Conservation (phyloP, 2,329 filamentous ascomycete species). For the Helotiales sp. region DNA sequence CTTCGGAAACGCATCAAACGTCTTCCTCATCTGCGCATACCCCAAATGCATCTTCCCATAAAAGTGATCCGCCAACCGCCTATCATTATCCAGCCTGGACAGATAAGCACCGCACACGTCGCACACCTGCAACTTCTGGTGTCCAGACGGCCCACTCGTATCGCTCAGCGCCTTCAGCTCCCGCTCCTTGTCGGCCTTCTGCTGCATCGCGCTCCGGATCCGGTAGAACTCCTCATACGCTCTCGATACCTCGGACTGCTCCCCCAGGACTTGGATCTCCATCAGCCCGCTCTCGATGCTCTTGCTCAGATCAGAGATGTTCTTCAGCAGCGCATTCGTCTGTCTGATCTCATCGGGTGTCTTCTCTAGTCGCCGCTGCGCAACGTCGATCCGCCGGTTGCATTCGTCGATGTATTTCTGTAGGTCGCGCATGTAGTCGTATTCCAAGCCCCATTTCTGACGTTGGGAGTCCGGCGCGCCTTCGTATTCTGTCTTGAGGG, state of each 20-base stretch:
- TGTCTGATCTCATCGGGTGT: conserved; percentile 96
- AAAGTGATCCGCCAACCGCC: conserved; percentile 93
- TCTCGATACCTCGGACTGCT: conserved; percentile 77
- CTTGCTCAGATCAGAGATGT: conserved; percentile 79
- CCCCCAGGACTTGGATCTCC: conserved; percentile 85
- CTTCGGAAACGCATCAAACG: conserved; percentile 82
- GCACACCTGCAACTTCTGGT: conserved; percentile 98
- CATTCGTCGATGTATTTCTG: conserved; percentile 97
- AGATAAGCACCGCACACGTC: conserved; percentile 98
- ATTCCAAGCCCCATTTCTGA: conserved; percentile 79
- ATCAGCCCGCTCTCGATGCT: conserved; percentile 82
- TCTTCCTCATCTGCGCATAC: conserved; percentile 97
- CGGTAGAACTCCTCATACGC: conserved; percentile 90
- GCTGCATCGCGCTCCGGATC: conserved; percentile 77
- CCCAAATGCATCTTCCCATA: conserved; percentile 99
- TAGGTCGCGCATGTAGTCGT: conserved; percentile 95
- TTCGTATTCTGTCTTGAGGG: conserved; percentile 88
- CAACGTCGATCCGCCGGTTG: conserved; percentile 88
- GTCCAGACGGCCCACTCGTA: conserved; percentile 88
- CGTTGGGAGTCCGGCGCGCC: conserved; percentile 72
- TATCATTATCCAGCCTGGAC: conserved; percentile 89
- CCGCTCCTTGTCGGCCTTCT: conserved; percentile 82
- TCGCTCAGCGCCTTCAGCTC: conserved; percentile 91
- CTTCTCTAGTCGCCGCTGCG: conserved; percentile 91
- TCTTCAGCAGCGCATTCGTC: conserved; percentile 86